Evolutionary conservation across 148 eudicot species (phyloP).

Genomic region (Rhododendron ferrugineum): DNA sequence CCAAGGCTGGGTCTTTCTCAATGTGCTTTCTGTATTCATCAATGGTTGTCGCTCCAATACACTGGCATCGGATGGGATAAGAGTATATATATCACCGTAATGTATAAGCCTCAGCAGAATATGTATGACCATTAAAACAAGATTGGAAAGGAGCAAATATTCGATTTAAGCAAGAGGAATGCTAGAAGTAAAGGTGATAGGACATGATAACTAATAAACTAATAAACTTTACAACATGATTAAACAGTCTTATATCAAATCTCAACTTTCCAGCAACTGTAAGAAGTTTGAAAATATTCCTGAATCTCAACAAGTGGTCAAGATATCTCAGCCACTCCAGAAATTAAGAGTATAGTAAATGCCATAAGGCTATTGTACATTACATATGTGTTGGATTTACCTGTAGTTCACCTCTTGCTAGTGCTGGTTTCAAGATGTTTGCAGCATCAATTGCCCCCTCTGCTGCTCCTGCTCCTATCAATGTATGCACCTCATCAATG

Average conservation of each 20-base stretch:
- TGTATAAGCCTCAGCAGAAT: neutral
- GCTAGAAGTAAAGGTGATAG: neutral
- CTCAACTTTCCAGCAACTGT: neutral
- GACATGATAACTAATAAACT: neutral
- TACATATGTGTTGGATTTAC: conserved; percentile 18
- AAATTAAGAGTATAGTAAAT: neutral
- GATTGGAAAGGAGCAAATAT: neutral
- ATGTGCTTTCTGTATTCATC: conserved; percentile 95
- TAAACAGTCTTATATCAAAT: neutral
- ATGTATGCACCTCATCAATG: conserved; percentile 91
- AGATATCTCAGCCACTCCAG: neutral
- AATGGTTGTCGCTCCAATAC: conserved; percentile 94
- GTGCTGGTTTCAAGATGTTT: conserved; percentile 88
- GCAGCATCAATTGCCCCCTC: conserved; percentile 99
- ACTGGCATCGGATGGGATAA: conserved; percentile 35
- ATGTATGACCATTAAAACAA: neutral
- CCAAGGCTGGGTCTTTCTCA: conserved; percentile 92
- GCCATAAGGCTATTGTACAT: neutral
- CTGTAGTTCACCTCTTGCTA: conserved; percentile 94
- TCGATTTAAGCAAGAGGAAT: neutral
- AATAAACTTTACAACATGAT: neutral
- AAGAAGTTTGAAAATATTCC: neutral
- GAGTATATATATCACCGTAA: neutral
- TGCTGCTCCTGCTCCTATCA: conserved; percentile 90
- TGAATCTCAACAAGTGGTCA: neutral